Percentiles rank a stretch among this genome's conserved stretches.
Conservation (phyloP, 2,329 filamentous ascomycete species). For the Hypoxylon sp. region DNA sequence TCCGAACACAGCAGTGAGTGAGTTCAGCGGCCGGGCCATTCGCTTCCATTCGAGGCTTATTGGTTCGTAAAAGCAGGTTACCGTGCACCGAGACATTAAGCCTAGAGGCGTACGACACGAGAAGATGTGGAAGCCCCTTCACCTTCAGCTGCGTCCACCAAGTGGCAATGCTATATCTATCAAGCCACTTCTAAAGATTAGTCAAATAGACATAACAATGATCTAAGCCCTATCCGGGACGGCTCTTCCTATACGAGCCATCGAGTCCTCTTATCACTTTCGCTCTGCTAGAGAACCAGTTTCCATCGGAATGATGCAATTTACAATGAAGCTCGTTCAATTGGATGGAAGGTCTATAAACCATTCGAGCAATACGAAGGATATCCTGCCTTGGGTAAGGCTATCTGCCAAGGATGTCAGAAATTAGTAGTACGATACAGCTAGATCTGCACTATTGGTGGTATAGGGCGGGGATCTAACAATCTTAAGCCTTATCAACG, state of each 20-base stretch:
- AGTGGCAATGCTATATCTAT: conserved; percentile 4
- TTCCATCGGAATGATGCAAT: conserved; percentile 3
- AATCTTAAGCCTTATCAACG: conserved; percentile 2
- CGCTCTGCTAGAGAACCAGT: neutral
- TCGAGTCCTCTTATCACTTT: neutral
- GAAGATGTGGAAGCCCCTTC: conserved; percentile 15
- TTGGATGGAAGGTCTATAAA: conserved; percentile 1
- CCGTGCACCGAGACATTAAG: conserved; percentile 46
- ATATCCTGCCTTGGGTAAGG: neutral
- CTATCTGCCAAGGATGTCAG: neutral
- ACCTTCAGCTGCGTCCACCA: conserved; percentile 4
- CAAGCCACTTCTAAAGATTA: conserved; percentile 4
- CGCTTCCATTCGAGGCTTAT: conserved; percentile 47
- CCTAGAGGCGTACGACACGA: conserved; percentile 42
- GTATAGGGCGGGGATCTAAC: conserved; percentile 15
- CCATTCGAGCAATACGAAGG: conserved; percentile 4
- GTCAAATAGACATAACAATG: neutral
- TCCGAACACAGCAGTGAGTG: conserved; percentile 22
- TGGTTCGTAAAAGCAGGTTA: conserved; percentile 37
- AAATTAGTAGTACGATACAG: neutral
- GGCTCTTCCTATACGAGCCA: neutral
- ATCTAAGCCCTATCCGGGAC: conserved; percentile 8
- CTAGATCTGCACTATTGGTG: conserved; percentile 17
- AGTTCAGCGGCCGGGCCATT: conserved; percentile 34
- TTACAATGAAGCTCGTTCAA: neutral